Conservation (phyloP, 2,329 filamentous ascomycete genomes). For the Penicillium sp. region DNA sequence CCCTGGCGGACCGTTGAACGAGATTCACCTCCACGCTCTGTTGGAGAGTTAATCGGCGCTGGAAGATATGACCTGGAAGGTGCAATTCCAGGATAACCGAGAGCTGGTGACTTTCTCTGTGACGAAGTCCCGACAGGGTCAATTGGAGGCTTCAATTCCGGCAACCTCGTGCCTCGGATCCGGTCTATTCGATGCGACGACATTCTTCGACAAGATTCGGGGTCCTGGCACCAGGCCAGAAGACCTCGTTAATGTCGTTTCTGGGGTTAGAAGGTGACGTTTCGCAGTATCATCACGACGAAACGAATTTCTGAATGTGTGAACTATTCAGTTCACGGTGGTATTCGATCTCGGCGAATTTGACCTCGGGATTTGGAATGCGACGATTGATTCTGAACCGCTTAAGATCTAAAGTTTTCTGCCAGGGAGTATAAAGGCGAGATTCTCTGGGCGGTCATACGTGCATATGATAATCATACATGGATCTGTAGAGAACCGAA, state of each 20-base stretch:
- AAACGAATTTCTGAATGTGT: slow-evolving; percentile 4
- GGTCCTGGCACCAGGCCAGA: slow-evolving; percentile 24
- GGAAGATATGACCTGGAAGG: slow-evolving; percentile 26
- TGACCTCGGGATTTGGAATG: neutral
- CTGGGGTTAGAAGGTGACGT: neutral
- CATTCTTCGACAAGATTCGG: slow-evolving; percentile 31
- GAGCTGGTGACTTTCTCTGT: slow-evolving; percentile 19
- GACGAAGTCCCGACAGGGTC: slow-evolving; percentile 23
- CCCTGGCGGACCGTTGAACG: slow-evolving; percentile 26
- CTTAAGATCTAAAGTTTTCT: neutral
- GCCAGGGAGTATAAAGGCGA: neutral
- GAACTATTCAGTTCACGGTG: slow-evolving; percentile 2
- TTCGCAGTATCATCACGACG: slow-evolving; percentile 30
- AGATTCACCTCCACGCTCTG: slow-evolving; percentile 25
- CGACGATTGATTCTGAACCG: neutral
- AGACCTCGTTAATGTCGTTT: slow-evolving; percentile 15
- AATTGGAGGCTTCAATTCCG: slow-evolving; percentile 22
- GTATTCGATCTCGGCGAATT: neutral
- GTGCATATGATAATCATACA: neutral
- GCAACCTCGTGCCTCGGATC: slow-evolving; percentile 27
- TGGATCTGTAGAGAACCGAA: neutral
- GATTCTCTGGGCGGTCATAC: neutral
- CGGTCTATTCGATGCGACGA: slow-evolving; percentile 32
- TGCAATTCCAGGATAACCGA: slow-evolving; percentile 17
- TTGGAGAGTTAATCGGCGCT: slow-evolving; percentile 20